These are phyloP conservation scores for thale cress (Arabidopsis thaliana) DNA, from an alignment of 345 rosid genomes.

Conservation along the genomic window DNA sequence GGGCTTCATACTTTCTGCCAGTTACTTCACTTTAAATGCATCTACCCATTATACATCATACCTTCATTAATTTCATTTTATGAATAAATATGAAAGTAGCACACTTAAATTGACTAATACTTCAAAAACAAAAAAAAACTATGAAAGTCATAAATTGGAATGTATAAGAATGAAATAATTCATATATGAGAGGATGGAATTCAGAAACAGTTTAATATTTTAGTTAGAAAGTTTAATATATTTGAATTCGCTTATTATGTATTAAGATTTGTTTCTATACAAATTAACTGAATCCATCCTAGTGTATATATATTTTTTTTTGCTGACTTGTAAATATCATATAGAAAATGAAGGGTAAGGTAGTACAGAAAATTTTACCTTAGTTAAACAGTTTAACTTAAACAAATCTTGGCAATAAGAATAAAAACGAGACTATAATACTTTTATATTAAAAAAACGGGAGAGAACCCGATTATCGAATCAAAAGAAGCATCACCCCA, in stretches of 20 bases:
- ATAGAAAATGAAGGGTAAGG: too few relatives aligned
- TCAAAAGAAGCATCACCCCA: background rate
- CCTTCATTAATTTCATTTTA: background rate
- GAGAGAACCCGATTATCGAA: too few relatives aligned
- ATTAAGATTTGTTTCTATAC: background rate
- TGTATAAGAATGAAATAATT: background rate
- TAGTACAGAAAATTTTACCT: too few relatives aligned
- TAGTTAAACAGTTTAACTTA: too few relatives aligned
- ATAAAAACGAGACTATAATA: too few relatives aligned
- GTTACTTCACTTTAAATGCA: conserved; percentile 26
- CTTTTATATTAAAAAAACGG: too few relatives aligned
- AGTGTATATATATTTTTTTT: background rate
- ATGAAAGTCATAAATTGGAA: background rate
- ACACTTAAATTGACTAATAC: background rate
- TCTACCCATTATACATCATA: background rate
- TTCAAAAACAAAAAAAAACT: too few relatives aligned
- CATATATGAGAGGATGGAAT: too few relatives aligned
- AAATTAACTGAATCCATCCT: background rate
- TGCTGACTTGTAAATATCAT: too few relatives aligned
- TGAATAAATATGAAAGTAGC: background rate
- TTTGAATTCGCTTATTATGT: background rate
- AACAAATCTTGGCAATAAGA: too few relatives aligned
- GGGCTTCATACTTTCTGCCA: conserved; percentile 17
- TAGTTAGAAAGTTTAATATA: background rate
- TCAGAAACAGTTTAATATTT: background rate